These are phyloP conservation scores for Trametes coccinea DNA, from an alignment of 768 basidiomycete genomes.

Conservation along the genomic window DNA sequence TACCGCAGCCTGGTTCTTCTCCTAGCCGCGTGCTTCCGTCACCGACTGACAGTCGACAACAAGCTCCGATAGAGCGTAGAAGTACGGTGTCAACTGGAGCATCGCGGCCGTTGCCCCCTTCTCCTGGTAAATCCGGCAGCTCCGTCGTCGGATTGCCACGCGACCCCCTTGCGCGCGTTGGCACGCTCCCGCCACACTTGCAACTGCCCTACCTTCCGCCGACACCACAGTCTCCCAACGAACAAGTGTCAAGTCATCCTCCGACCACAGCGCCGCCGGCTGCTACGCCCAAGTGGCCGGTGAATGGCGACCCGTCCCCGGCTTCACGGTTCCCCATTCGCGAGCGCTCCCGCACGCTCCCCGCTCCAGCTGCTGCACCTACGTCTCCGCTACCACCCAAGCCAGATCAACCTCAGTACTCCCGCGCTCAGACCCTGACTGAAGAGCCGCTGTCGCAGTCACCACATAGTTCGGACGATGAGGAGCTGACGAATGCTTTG, in stretches of 20 bases:
- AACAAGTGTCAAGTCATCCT: background rate
- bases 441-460: slow-evolving; percentile 3
- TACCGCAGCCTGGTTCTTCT: slow-evolving; percentile 27
- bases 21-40: slow-evolving; percentile 6
- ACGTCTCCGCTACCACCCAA: slow-evolving; percentile 15
- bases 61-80: slow-evolving; percentile 24
- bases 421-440: background rate
- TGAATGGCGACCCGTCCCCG: background rate
- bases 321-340: slow-evolving; percentile 8
- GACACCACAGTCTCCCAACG: background rate
- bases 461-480: slow-evolving; percentile 21
- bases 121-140: background rate
- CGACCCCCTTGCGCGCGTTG: slow-evolving; percentile 1
- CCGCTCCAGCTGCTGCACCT: slow-evolving; percentile 15
- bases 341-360: slow-evolving; percentile 18
- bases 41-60: slow-evolving; percentile 6
- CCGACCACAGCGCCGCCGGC: background rate
- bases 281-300: background rate
- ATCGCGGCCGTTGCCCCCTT: slow-evolving; percentile 7
- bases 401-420: slow-evolving; percentile 1
- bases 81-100: slow-evolving; percentile 19
- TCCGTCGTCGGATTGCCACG: background rate
- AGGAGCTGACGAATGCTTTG: slow-evolving; percentile 22
- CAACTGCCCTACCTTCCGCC: slow-evolving; percentile 15
- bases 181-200: slow-evolving; percentile 24